Base-by-base conservation (phyloP, 768 basidiomycete genomes). In the Podaxis sp. region DNA sequence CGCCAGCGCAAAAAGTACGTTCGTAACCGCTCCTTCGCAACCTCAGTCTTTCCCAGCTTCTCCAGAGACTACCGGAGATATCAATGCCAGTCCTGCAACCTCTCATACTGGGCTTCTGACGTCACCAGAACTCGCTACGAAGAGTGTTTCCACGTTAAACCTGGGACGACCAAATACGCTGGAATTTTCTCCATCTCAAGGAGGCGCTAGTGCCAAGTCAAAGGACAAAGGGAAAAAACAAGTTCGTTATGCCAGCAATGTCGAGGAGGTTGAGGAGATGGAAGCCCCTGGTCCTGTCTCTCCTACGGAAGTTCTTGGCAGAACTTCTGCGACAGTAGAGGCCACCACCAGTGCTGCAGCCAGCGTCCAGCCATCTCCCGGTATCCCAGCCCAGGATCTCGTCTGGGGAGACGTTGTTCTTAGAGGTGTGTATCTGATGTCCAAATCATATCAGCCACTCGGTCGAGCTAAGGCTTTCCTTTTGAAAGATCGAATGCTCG, bases 401-500 rank as follows among this genome's bases (percentile, higher is more conserved):
- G 65, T 71, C 11, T 77, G 75, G 73, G 86, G 81, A 15, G 84
- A 88, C 39, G 78, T 88, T 9, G 73, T 91, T n/a, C 80, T 95
- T 76, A 79, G 90, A 82, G 95, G 94, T 94, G 67, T 64, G 77
- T 65, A 61, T 19, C 2, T 39, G 58, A 52, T 63, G 11, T 54
- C 40, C 24, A 36, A 53, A 60, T 59, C 40, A 22, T 33, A 55
- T 68, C 33, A 63, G 33, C 12, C n/a, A 33, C 44, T 46, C 19
- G 4, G 44, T 48, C 26, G 17, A 40, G 64, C 65, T 44, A 63
- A 74, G 61, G 72, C 30, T 64, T 44, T 7, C 5, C 65, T 40
- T 54, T 65, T 53, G 66, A 67, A 71, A 96, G 96, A 96, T 75
- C 84, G 96, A 64, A 96, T 97, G 94, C 82, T 96, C 5, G 88